These are phyloP conservation scores for Pyrus pyrifolia DNA, from an alignment of 306 rosid species.

Conservation along the genomic window DNA sequence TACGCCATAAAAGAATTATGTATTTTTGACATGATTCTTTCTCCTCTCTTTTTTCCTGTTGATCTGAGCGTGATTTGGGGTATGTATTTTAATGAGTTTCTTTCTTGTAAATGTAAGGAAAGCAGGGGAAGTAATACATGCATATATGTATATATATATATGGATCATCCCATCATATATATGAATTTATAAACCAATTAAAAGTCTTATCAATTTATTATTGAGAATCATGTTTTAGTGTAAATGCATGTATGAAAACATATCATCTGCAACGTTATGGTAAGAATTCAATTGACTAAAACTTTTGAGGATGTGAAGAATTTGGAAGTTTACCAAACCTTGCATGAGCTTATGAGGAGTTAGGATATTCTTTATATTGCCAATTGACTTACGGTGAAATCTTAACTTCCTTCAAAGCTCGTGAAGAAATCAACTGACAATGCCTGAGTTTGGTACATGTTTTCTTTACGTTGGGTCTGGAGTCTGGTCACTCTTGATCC, in stretches of 20 bases:
- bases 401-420: not conserved
- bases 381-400: not conserved
- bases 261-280: too few relatives aligned
- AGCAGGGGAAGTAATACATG: not conserved
- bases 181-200: too few relatives aligned
- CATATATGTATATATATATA: not conserved
- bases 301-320: too few relatives aligned
- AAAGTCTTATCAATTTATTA: too few relatives aligned
- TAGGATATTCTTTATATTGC: too few relatives aligned
- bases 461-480: not conserved
- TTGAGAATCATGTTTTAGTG: too few relatives aligned
- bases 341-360: too few relatives aligned
- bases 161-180: too few relatives aligned
- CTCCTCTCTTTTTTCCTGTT: not conserved
- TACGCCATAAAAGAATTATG: not conserved
- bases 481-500: not conserved
- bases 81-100: not conserved
- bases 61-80: not conserved
- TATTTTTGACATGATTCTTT: not conserved
- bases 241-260: too few relatives aligned
- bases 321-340: too few relatives aligned
- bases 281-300: too few relatives aligned
- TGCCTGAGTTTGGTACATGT: not conserved
- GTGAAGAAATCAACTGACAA: not conserved
- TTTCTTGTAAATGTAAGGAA: too few relatives aligned